Percentiles rank a stretch among this genome's conserved stretches.
Conservation (phyloP, 2,329 filamentous ascomycete genomes). For the Cryphonectria carpinicola region DNA sequence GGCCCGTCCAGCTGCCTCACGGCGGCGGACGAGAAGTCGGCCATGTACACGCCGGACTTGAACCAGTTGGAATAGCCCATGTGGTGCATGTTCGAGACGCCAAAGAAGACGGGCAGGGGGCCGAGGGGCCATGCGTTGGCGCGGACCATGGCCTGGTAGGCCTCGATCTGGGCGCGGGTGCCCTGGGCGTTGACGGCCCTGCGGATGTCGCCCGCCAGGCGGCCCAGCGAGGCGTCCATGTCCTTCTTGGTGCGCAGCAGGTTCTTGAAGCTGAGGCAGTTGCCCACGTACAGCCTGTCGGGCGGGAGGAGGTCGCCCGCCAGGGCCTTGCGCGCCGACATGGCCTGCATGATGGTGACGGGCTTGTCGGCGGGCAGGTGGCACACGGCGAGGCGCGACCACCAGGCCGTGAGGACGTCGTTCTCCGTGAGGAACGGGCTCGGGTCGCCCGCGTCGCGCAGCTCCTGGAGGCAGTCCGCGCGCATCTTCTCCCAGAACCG, state of each 20-base stretch:
- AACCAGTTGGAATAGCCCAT: slow-evolving; percentile 40
- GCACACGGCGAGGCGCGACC: slow-evolving; percentile 36
- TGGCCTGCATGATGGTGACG: slow-evolving; percentile 32
- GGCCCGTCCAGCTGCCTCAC: neutral
- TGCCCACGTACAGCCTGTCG: slow-evolving; percentile 36
- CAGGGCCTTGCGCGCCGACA: slow-evolving; percentile 32
- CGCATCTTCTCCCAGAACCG: slow-evolving; percentile 35
- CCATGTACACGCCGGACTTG: slow-evolving; percentile 36
- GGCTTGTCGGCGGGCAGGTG: slow-evolving; percentile 32
- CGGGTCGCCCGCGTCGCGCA: slow-evolving; percentile 25
- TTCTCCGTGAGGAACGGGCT: slow-evolving; percentile 42
- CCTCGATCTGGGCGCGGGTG: slow-evolving; percentile 41
- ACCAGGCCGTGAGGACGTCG: slow-evolving; percentile 46
- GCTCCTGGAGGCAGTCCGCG: slow-evolving; percentile 35
- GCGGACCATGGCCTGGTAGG: slow-evolving; percentile 37
- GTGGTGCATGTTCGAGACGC: slow-evolving; percentile 38
- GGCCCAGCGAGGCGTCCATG: slow-evolving; percentile 37
- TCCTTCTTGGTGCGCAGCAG: slow-evolving; percentile 29
- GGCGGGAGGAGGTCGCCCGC: slow-evolving; percentile 33
- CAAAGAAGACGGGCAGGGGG: slow-evolving; percentile 34
- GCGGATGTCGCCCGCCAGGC: slow-evolving; percentile 36
- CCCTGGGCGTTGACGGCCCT: slow-evolving; percentile 38
- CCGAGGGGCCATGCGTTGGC: slow-evolving; percentile 32
- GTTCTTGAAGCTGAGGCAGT: slow-evolving; percentile 36
- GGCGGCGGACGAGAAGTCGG: slow-evolving; percentile 37